Conservation (phyloP, 192 early-diverging fungal genomes). For the Coemansia nantahalensis region DNA sequence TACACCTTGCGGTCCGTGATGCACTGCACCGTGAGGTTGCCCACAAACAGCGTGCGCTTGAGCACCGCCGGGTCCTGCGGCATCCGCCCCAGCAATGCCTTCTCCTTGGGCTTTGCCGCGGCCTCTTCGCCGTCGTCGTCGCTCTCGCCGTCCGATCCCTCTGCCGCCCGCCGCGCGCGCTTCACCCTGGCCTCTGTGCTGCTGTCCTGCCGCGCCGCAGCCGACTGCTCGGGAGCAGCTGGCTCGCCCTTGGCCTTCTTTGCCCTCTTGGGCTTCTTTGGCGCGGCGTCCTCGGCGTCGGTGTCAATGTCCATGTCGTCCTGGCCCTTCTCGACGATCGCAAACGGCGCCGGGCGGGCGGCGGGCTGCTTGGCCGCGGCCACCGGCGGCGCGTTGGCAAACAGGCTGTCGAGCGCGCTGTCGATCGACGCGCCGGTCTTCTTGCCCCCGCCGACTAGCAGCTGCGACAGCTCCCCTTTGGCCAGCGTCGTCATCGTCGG, state of each 20-base stretch:
- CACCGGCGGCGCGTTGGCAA: slow-evolving; percentile 55
- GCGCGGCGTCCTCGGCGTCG: neutral
- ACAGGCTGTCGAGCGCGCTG: slow-evolving; percentile 58
- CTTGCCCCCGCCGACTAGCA: slow-evolving; percentile 28
- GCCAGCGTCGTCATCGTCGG: slow-evolving; percentile 11
- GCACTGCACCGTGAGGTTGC: slow-evolving; percentile 75
- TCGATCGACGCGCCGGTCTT: slow-evolving; percentile 40
- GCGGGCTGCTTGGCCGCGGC: slow-evolving; percentile 16
- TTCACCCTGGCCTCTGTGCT: slow-evolving; percentile 17
- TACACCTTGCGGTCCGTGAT: slow-evolving; percentile 63
- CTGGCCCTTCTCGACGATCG: neutral
- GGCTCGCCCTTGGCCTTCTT: slow-evolving; percentile 3
- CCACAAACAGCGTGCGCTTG: slow-evolving; percentile 88
- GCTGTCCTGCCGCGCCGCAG: neutral
- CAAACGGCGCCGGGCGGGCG: slow-evolving; percentile 1
- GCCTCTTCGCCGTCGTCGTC: slow-evolving; percentile 14
- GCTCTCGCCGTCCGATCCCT: slow-evolving; percentile 13
- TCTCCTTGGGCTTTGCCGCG: slow-evolving; percentile 21
- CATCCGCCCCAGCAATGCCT: slow-evolving; percentile 31
- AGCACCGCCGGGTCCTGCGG: slow-evolving; percentile 57
- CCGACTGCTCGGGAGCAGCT: no score
- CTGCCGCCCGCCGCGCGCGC: slow-evolving; percentile 29
- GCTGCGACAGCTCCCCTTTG: slow-evolving; percentile 39
- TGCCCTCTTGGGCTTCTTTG: slow-evolving; percentile 9
- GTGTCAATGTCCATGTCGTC: neutral